Percentiles rank a stretch among this genome's conserved stretches.
Evolutionary conservation across 1,284 basidiomycete species (phyloP).

Genomic region (Meira nashicola): DNA sequence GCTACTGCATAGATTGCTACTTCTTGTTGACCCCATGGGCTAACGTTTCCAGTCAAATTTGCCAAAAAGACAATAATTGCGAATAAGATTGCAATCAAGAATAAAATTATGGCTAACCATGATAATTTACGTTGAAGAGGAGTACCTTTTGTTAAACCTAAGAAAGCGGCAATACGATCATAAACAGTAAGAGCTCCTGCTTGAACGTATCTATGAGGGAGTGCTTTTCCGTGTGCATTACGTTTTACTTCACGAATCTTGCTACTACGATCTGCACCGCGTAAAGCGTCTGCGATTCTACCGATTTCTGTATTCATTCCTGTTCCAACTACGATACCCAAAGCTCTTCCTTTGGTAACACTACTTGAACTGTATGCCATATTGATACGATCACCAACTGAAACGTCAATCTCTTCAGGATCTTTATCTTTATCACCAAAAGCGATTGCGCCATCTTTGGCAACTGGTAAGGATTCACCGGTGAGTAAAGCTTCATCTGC

Average conservation of each 20-base stretch:
- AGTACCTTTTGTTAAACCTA: conserved; percentile 53
- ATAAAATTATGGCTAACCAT: conserved; percentile 51
- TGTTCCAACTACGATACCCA: conserved; percentile 61
- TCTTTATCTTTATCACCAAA: conserved; percentile 41
- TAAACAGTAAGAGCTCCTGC: conserved; percentile 52
- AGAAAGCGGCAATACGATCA: conserved; percentile 51
- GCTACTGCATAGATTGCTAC: conserved; percentile 55
- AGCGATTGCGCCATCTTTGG: conserved; percentile 56
- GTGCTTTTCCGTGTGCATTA: conserved; percentile 54
- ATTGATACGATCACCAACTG: conserved; percentile 62
- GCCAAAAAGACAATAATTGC: conserved; percentile 53
- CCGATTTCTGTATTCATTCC: conserved; percentile 59
- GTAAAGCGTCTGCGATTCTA: conserved; percentile 48
- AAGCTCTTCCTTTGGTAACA: conserved; percentile 65
- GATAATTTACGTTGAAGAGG: conserved; percentile 53
- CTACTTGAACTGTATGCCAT: conserved; percentile 63
- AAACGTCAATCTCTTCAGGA: conserved; percentile 23
- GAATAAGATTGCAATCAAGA: conserved; percentile 50
- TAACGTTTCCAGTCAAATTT: conserved; percentile 31
- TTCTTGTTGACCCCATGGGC: conserved; percentile 46
- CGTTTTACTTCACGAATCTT: conserved; percentile 57
- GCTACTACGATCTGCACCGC: conserved; percentile 33
- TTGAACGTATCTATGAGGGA: conserved; percentile 53
- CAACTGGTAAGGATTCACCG: conserved; percentile 64
- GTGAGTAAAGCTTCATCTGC: conserved; percentile 67